Evolutionary conservation across 139 green algal genomes (phyloP).

Genomic region (Chara braunii): DNA sequence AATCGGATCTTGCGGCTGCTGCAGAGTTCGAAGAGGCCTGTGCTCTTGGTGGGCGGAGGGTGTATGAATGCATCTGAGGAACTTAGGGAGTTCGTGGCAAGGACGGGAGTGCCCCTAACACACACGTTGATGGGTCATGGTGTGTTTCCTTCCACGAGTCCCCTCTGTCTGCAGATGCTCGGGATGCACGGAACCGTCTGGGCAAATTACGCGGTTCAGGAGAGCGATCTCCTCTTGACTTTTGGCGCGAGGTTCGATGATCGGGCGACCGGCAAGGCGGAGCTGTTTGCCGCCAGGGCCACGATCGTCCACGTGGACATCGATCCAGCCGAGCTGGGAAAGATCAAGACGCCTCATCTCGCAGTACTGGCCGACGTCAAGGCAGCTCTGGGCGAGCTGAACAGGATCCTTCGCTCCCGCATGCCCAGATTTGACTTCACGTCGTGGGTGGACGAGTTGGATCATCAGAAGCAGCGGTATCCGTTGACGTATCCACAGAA

Average conservation of each 20-base stretch:
- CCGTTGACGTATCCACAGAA: too few species aligned
- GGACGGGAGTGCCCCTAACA: constrained; percentile 75
- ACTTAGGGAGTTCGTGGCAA: constrained; percentile 68
- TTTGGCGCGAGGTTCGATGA: constrained; percentile 99
- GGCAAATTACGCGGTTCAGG: constrained; percentile 91
- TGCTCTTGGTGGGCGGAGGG: constrained; percentile 83
- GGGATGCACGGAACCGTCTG: constrained; percentile 97
- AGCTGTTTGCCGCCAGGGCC: constrained; percentile 80
- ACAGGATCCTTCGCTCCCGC: constrained; percentile 49
- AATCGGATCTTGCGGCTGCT: constrained; percentile 40
- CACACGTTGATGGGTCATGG: constrained; percentile 95
- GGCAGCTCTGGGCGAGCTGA: constrained; percentile 47
- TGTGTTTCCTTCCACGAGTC: constrained; percentile 39
- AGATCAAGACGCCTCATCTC: constrained; percentile 96
- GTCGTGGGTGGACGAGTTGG: too few species aligned
- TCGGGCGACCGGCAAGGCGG: constrained; percentile 95
- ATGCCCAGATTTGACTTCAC: too few species aligned
- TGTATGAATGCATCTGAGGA: constrained; percentile 71
- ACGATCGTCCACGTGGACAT: constrained; percentile 98
- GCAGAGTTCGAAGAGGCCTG: constrained; percentile 51
- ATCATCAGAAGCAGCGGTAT: too few species aligned
- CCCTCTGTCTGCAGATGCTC: constrained; percentile 77
- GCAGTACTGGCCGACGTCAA: constrained; percentile 72
- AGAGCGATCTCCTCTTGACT: constrained; percentile 82
- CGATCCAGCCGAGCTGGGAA: constrained; percentile 95